Evolutionary conservation across 202 grass and related monocot species (phyloP).

Genomic region (Carex arenaria): DNA sequence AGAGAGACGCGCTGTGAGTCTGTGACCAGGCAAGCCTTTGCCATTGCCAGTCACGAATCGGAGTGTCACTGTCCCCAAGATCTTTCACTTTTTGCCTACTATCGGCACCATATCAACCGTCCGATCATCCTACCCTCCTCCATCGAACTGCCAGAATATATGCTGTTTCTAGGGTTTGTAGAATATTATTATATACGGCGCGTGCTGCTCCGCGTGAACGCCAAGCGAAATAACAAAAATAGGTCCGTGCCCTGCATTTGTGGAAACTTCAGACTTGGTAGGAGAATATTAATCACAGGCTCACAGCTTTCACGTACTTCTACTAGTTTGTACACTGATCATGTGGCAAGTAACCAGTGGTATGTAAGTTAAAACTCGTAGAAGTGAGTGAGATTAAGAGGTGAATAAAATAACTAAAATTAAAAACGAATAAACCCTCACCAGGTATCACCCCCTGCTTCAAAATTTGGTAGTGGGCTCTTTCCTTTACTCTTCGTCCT

Average conservation of each 20-base stretch:
- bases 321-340: neutral
- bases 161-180: slow-evolving; percentile 11
- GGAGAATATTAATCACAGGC: neutral
- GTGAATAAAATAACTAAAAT: neutral
- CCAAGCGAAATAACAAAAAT: neutral
- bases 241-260: neutral
- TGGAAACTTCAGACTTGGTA: neutral
- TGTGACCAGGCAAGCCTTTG: neutral
- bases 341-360: neutral
- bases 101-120: neutral
- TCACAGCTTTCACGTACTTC: neutral
- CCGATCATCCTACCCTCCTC: neutral
- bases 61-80: neutral
- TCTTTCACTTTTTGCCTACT: neutral
- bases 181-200: slow-evolving; percentile 8
- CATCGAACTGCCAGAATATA: neutral
- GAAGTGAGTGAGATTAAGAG: neutral
- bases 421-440: slow-evolving; percentile 6
- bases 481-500: slow-evolving; percentile 12
- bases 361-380: neutral
- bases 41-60: neutral
- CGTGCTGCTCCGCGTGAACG: neutral
- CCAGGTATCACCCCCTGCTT: slow-evolving; percentile 15
- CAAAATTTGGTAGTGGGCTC: slow-evolving; percentile 11
- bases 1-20: neutral